A percentile compares a stretch with the other conserved stretches of the same genome.
These are phyloP conservation scores for Sclerotinia glacialis DNA, from an alignment of 2,329 filamentous ascomycete genomes.

Conservation along the genomic window DNA sequence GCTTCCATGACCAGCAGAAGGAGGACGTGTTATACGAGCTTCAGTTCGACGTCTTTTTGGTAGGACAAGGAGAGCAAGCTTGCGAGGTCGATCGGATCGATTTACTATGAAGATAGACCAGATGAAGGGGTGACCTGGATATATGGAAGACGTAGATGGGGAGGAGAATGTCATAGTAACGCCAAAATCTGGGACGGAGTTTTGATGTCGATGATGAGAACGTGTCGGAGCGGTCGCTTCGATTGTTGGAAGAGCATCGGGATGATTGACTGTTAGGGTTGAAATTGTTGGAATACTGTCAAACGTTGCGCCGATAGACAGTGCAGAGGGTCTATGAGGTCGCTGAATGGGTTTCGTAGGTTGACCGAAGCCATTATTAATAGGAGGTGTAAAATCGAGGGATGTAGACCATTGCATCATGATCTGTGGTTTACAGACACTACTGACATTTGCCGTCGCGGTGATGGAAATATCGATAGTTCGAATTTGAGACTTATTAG, in stretches of 20 bases:
- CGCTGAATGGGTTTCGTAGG: conserved; percentile 59
- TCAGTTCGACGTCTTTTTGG: conserved; percentile 62
- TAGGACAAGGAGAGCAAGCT: conserved; percentile 67
- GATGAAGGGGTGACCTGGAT: conserved; percentile 63
- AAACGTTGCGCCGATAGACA: conserved; percentile 57
- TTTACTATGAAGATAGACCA: conserved; percentile 78
- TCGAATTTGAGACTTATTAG: conserved; percentile 48
- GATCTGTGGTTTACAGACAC: conserved; percentile 58
- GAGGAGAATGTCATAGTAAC: conserved; percentile 73
- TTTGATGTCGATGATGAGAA: conserved; percentile 40
- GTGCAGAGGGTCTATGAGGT: conserved; percentile 60
- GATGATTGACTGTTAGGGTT: conserved; percentile 55
- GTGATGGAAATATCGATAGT: conserved; percentile 58
- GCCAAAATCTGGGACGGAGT: conserved; percentile 58
- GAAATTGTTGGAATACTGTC: conserved; percentile 53
- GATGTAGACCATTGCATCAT: conserved; percentile 65
- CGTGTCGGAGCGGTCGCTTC: conserved; percentile 46
- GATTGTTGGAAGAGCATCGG: conserved; percentile 58
- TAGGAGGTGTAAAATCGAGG: conserved; percentile 65
- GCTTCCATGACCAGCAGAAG: conserved; percentile 46
- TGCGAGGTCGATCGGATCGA: conserved; percentile 59
- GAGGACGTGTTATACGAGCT: conserved; percentile 45
- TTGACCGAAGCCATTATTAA: conserved; percentile 60
- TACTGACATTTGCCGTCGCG: conserved; percentile 57
- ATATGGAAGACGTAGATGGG: conserved; percentile 57